phyloP scores from a whole-genome alignment of 495 filamentous ascomycete genomes.

The Daldinia caldariorum region DNA sequence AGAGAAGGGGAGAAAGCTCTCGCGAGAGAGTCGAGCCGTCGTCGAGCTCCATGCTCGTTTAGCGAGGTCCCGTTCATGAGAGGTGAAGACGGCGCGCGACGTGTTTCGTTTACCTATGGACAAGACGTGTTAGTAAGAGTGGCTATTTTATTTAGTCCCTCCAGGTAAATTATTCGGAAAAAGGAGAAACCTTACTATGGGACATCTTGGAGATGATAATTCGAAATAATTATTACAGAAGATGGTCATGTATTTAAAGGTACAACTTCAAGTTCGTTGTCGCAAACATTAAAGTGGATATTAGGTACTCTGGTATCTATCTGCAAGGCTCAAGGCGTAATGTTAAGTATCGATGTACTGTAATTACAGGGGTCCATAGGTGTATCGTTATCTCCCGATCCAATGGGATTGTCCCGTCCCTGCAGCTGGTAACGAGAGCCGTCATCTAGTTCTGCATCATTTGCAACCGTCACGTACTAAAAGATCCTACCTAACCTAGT shows the following conservation, averaged over 20 bases:
- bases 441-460: background rate
- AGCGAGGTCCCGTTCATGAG: slow-evolving; percentile 85
- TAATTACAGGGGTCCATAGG: slow-evolving; percentile 9
- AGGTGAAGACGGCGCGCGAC: slow-evolving; percentile 93
- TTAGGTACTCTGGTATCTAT: no score
- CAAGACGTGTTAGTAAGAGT: slow-evolving; percentile 30
- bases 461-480: no score
- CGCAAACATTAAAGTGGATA: slow-evolving; percentile 7
- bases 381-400: slow-evolving; percentile 16
- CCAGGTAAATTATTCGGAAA: background rate
- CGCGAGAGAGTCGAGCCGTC: slow-evolving; percentile 85
- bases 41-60: slow-evolving; percentile 82
- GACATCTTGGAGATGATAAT: slow-evolving; percentile 56
- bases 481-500: no score
- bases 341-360: background rate
- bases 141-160: background rate
- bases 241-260: background rate
- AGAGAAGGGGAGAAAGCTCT: slow-evolving; percentile 92
- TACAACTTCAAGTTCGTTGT: background rate
- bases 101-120: slow-evolving; percentile 87
- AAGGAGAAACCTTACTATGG: slow-evolving; percentile 59
- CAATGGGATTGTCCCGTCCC: slow-evolving; percentile 21
- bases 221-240: background rate
- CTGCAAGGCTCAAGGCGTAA: background rate
- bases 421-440: slow-evolving; percentile 1